Evolutionary conservation across 768 basidiomycete genomes (phyloP), one percentile per base, ranked within the genome.

Genomic region (Panellus pusillus): DNA sequence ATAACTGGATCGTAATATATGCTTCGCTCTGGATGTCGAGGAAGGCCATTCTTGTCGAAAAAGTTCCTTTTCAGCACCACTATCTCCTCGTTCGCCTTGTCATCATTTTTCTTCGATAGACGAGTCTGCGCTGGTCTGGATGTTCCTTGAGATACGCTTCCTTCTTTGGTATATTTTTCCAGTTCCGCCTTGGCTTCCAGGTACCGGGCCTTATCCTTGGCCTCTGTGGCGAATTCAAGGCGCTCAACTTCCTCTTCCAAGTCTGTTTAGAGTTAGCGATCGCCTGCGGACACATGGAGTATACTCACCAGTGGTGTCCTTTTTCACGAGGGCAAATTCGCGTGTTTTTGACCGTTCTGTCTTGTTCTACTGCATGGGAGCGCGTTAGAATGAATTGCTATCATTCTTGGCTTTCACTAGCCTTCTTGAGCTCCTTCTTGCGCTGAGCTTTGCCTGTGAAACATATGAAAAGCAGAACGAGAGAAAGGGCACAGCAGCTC

Each of bases 391-490:
- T 35, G 44, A 49, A 41, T 54, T 56, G 44, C 51, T 58, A 42
- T 60, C 60, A 17, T 36, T 19, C 6, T 29, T 13, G 39, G 46
- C 27, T 32, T 52, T 27, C 32, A 58, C 82, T 61, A 71, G 86
- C 93, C 87, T 93, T 96, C 75, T 96, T 96, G 40, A 98, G 75
- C 68, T 99, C 96, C 68, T 94, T 98, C 70, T 93, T 94, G 54
- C 92, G 80, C 66, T 87, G 87, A 3, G 91, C 86, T 72, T 98
- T 98, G 50, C 94, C 94, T 97, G 62, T 20, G 31, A 32, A 27
- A 41, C 3, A 19, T 27, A 51, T 29, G 42, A 47, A 61, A 20
- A 24, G 56, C 17, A 57, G 4, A 50, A 19, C 39, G 27, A 7
- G 12, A 37, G 35, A 18, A 27, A 38, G n/a, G 47, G n/a, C 11